phyloP scores from a whole-genome alignment of 306 rosid species.

The Lotus japonicus region DNA sequence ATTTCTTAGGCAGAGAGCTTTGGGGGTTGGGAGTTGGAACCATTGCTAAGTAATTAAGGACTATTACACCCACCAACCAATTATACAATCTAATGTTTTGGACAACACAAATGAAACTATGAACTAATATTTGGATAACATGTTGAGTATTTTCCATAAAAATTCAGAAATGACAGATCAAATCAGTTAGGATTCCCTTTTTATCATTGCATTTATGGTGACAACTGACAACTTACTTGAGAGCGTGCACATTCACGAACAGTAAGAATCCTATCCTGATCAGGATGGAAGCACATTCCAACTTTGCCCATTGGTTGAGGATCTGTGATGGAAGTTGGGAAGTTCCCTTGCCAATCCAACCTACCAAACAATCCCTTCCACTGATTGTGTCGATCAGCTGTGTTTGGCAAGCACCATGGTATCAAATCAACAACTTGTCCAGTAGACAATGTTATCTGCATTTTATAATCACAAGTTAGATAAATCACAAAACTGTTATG shows the following conservation, averaged over 20 bases:
- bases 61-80: no score
- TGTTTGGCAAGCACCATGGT: constrained; percentile 99
- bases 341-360: constrained; percentile 96
- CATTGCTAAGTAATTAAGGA: not conserved
- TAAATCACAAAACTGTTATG: not conserved
- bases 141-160: not conserved
- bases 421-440: constrained; percentile 85
- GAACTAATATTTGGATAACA: not conserved
- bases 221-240: constrained; percentile 54
- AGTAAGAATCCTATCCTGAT: constrained; percentile 86
- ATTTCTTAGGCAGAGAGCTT: not conserved
- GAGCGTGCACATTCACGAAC: constrained; percentile 98
- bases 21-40: not conserved
- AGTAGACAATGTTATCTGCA: constrained; percentile 57
- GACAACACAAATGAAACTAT: not conserved
- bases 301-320: constrained; percentile 99
- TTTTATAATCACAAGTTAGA: constrained; percentile 14
- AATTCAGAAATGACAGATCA: not conserved
- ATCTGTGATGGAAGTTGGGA: constrained; percentile 92
- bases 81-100: not conserved
- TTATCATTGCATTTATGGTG: not conserved
- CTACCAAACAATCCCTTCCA: constrained; percentile 98
- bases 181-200: not conserved
- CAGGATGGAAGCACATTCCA: constrained; percentile 99
- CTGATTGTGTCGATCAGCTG: constrained; percentile 94